Evolutionary conservation across 208 protist genomes (phyloP).

Genomic region (Crithidia fasciculata): DNA sequence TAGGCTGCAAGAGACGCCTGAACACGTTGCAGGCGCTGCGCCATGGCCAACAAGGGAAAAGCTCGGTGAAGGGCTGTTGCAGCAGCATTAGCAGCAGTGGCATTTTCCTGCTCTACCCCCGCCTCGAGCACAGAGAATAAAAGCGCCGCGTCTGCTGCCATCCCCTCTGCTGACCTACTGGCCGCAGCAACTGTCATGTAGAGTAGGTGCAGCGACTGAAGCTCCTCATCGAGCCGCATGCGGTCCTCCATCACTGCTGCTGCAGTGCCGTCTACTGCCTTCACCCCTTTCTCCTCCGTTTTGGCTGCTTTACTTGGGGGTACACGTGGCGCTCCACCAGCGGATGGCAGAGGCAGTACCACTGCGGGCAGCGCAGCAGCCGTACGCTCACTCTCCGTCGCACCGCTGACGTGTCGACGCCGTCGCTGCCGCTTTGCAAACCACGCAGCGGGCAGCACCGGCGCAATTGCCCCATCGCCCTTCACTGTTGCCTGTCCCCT

Average conservation of each 20-base stretch:
- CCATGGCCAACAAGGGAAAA: slow-evolving; percentile 18
- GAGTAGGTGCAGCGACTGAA: slow-evolving; percentile 31
- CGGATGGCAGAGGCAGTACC: slow-evolving; percentile 1
- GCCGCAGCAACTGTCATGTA: slow-evolving; percentile 20
- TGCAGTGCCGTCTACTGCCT: not conserved
- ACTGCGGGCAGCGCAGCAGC: slow-evolving; percentile 6
- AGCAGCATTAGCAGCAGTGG: too few species aligned
- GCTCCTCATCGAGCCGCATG: slow-evolving; percentile 23
- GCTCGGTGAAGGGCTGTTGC: not conserved
- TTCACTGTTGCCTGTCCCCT: not conserved
- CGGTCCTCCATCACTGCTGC: not conserved
- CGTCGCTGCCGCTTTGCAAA: slow-evolving; percentile 17
- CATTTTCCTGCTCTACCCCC: not conserved
- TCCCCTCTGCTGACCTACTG: not conserved
- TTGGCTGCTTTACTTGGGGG: too few species aligned
- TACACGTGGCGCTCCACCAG: too few species aligned
- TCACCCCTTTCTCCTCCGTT: not conserved
- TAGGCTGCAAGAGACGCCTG: slow-evolving; percentile 6
- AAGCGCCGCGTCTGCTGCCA: not conserved
- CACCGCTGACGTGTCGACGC: not conserved
- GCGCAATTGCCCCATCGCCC: not conserved
- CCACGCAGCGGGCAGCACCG: slow-evolving; percentile 10
- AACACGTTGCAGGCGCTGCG: slow-evolving; percentile 17
- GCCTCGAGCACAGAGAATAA: not conserved
- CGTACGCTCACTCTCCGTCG: too few species aligned